phyloP scores from a whole-genome alignment of 495 filamentous ascomycete genomes.

The Xylaria bambusicola region DNA sequence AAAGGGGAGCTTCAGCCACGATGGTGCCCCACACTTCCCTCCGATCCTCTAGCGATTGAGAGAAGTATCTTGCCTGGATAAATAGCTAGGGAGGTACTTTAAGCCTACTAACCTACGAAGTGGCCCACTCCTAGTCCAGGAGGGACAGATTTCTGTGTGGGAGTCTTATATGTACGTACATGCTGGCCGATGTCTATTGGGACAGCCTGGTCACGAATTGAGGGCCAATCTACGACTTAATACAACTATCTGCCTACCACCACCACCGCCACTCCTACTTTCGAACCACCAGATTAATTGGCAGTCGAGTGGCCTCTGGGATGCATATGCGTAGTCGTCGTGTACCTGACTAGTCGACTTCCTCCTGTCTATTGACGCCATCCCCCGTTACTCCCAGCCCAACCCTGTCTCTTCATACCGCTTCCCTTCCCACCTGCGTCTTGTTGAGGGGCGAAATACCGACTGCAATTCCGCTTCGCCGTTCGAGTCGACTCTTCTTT shows the following conservation, averaged over 20 bases:
- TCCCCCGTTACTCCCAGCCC: background rate
- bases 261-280: constrained; percentile 5
- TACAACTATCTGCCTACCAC: background rate
- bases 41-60: background rate
- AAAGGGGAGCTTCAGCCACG: background rate
- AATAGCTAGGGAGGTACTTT: too few species aligned
- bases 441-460: constrained; percentile 5
- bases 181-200: constrained; percentile 13
- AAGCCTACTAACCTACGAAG: background rate
- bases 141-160: constrained; percentile 37
- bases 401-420: constrained; percentile 16
- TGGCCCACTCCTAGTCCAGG: constrained; percentile 27
- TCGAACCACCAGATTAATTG: background rate
- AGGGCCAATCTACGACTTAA: constrained; percentile 9
- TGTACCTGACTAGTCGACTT: constrained; percentile 13
- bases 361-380: constrained; percentile 24
- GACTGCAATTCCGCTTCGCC: background rate
- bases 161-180: background rate
- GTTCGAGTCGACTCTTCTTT: background rate
- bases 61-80: too few species aligned
- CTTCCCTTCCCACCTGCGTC: constrained; percentile 2
- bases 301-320: constrained; percentile 17
- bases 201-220: constrained; percentile 21
- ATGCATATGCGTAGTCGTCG: constrained; percentile 32
- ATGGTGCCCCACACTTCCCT: too few species aligned